Evolutionary conservation across 2,329 filamentous ascomycete species (phyloP).

Genomic region (Fragosphaeria purpurea): DNA sequence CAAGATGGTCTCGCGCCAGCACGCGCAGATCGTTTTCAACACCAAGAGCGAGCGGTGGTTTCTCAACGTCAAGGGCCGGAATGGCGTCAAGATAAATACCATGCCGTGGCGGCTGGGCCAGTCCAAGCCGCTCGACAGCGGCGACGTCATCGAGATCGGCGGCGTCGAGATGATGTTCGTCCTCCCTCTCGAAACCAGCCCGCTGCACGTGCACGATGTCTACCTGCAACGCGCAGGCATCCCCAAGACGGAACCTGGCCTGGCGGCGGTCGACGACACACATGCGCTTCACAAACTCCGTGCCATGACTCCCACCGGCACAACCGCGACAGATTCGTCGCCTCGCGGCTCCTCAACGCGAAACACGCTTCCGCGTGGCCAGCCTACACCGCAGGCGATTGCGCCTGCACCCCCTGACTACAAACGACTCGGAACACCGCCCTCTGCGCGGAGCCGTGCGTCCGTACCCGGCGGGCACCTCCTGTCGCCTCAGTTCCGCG

Average conservation of each 20-base stretch:
- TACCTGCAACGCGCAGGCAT: conserved; percentile 61
- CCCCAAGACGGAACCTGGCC: conserved; percentile 20
- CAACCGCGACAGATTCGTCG: conserved; percentile 17
- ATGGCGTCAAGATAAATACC: conserved; percentile 80
- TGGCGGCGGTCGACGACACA: conserved; percentile 4
- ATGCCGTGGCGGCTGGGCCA: conserved; percentile 56
- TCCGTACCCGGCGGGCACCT: conserved; percentile 18
- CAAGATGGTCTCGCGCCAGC: conserved; percentile 70
- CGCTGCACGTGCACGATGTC: conserved; percentile 56
- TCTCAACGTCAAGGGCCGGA: conserved; percentile 79
- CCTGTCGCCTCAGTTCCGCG: conserved; percentile 29
- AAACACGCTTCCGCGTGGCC: conserved; percentile 18
- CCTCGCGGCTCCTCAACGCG: conserved; percentile 16
- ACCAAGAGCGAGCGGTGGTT: conserved; percentile 64
- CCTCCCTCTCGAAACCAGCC: conserved; percentile 62
- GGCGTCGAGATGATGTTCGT: conserved; percentile 99
- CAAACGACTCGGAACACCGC: conserved; percentile 51
- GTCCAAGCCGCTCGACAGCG: conserved; percentile 62
- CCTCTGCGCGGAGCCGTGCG: conserved; percentile 31
- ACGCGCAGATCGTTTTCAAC: conserved; percentile 67
- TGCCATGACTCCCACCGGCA: conserved; percentile 12
- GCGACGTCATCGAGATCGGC: conserved; percentile 83
- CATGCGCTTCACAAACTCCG: conserved; percentile 7
- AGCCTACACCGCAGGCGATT: conserved; percentile 36
- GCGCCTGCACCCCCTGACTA: conserved; percentile 52